phyloP scores from a whole-genome alignment of 164 flowering plant species.

The Stephania japonica region DNA sequence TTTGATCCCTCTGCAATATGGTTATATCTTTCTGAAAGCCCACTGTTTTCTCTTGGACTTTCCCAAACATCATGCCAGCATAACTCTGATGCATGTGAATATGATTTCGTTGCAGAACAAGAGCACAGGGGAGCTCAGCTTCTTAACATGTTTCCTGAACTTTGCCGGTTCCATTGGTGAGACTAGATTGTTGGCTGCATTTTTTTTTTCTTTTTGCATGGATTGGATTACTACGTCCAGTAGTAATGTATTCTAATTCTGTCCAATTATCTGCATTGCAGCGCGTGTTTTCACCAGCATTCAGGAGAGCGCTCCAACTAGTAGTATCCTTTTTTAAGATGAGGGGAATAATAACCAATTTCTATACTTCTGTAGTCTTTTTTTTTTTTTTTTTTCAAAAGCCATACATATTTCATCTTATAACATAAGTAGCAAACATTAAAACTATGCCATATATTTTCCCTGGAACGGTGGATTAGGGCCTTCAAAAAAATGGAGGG shows the following conservation, averaged over 20 bases:
- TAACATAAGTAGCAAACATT: not conserved
- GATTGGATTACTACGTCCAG: not conserved
- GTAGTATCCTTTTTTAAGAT: constrained; percentile 59
- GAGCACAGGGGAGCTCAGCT: constrained; percentile 95
- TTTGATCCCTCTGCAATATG: not conserved
- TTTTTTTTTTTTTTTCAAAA: not conserved
- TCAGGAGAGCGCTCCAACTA: constrained; percentile 89
- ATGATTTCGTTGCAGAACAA: constrained; percentile 53
- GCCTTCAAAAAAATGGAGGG: not conserved
- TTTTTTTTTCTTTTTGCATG: not conserved
- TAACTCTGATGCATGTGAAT: not conserved
- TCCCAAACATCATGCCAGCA: not conserved
- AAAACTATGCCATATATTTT: not conserved
- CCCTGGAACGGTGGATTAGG: not conserved
- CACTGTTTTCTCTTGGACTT: not conserved
- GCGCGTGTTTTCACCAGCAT: constrained; percentile 92
- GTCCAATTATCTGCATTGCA: constrained; percentile 32
- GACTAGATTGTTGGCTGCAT: constrained; percentile 16
- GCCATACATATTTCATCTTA: not conserved
- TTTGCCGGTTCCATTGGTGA: constrained; percentile 77
- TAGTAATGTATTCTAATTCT: not conserved
- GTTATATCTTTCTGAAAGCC: not conserved
- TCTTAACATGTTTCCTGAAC: constrained; percentile 85
- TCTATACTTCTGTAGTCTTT: not conserved
- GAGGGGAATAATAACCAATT: not conserved